Evolutionary conservation across 73 alveolate species (phyloP).

Genomic region (Vitrella brassicaformis): DNA sequence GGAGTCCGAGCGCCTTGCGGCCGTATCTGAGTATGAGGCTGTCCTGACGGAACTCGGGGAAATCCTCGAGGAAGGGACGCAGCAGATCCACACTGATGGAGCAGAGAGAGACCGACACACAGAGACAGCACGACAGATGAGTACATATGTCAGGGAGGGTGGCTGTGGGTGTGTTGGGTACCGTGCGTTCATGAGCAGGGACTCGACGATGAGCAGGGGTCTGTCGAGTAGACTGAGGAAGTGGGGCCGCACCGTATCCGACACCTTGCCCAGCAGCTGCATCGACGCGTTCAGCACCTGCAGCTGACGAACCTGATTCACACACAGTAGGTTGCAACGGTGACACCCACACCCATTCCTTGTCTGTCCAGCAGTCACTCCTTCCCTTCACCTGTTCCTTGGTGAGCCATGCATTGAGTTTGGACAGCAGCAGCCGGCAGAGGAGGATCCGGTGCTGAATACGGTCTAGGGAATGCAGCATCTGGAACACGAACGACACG

Average conservation of each 20-base stretch:
- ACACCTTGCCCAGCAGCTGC: constrained; percentile 18
- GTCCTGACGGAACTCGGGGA: constrained; percentile 28
- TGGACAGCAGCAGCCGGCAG: constrained; percentile 29
- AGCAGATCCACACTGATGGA: constrained; percentile 11
- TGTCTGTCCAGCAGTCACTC: not conserved
- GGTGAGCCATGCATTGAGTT: constrained; percentile 23
- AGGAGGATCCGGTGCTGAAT: constrained; percentile 23
- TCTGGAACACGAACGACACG: no score
- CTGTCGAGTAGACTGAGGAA: constrained; percentile 4
- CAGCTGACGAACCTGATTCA: constrained; percentile 4
- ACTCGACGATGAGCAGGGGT: constrained; percentile 14
- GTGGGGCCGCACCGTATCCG: constrained; percentile 28
- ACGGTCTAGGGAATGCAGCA: constrained; percentile 12
- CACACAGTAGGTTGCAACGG: not conserved
- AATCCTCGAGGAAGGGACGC: constrained; percentile 15
- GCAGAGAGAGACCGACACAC: not conserved
- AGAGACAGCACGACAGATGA: not conserved
- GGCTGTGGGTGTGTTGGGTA: not conserved
- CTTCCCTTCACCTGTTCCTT: constrained; percentile 1
- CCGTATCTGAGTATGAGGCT: constrained; percentile 16
- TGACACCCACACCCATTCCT: not conserved
- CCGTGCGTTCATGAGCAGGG: constrained; percentile 21
- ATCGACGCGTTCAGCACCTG: constrained; percentile 25
- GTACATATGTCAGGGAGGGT: not conserved
- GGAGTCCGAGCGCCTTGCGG: constrained; percentile 15